These are phyloP conservation scores for Mycena sanguinolenta DNA, from an alignment of 768 basidiomycete genomes.

Conservation along the genomic window DNA sequence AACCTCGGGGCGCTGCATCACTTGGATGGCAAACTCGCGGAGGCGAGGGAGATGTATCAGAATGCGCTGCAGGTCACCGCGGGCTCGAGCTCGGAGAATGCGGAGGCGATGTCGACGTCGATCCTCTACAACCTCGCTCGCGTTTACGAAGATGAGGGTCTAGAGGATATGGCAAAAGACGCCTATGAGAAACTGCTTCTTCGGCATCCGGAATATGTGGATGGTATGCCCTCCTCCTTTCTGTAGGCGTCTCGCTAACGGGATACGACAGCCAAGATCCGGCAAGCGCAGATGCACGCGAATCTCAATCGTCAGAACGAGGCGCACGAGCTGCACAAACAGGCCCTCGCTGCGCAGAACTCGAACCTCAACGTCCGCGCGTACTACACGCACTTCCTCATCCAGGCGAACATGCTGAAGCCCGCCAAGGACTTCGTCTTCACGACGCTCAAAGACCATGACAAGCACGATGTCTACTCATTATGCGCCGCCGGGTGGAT, in stretches of 20 bases:
- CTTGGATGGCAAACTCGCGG: slow-evolving; percentile 69
- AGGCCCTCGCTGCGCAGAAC: slow-evolving; percentile 84
- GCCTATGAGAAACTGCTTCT: slow-evolving; percentile 89
- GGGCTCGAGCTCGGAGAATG: slow-evolving; percentile 57
- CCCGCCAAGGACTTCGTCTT: slow-evolving; percentile 92
- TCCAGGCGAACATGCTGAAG: slow-evolving; percentile 78
- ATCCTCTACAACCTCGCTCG: slow-evolving; percentile 93
- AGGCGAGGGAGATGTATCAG: slow-evolving; percentile 79
- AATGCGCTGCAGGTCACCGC: slow-evolving; percentile 74
- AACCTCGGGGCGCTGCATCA: slow-evolving; percentile 85
- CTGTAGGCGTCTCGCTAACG: slow-evolving; percentile 9
- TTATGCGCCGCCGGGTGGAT: slow-evolving; percentile 92
- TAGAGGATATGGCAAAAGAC: slow-evolving; percentile 79
- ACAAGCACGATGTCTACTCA: slow-evolving; percentile 91
- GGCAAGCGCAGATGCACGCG: slow-evolving; percentile 86
- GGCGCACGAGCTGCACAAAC: slow-evolving; percentile 91
- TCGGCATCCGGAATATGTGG: slow-evolving; percentile 96
- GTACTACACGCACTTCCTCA: slow-evolving; percentile 93
- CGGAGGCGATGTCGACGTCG: slow-evolving; percentile 83
- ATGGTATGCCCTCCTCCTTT: slow-evolving; percentile 71
- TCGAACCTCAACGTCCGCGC: slow-evolving; percentile 90
- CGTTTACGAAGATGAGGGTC: slow-evolving; percentile 89
- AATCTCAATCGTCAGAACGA: slow-evolving; percentile 79
- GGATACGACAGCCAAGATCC: slow-evolving; percentile 82
- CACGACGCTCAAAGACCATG: slow-evolving; percentile 85